These are phyloP conservation scores for Aspergillus clavatus DNA, from an alignment of 2,329 filamentous ascomycete species.

Conservation along the genomic window DNA sequence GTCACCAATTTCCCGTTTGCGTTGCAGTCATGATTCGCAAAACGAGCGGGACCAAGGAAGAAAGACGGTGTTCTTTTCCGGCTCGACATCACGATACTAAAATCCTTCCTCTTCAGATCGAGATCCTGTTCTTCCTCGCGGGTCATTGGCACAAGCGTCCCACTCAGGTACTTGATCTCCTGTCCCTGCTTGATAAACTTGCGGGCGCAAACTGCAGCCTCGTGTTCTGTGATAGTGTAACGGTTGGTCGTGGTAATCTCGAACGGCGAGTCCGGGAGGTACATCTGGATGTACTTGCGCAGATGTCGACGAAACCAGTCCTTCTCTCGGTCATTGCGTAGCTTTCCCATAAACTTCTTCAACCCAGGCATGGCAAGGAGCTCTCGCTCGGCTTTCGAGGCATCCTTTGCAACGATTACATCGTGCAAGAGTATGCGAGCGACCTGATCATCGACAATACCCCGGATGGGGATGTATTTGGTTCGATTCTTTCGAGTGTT, in stretches of 20 bases:
- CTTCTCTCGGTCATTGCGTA: conserved; percentile 73
- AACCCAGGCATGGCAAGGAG: conserved; percentile 70
- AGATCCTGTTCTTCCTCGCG: conserved; percentile 83
- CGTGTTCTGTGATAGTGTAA: conserved; percentile 85
- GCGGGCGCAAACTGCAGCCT: conserved; percentile 81
- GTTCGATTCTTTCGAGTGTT: conserved; percentile 89
- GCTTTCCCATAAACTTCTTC: conserved; percentile 61
- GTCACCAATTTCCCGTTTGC: conserved; percentile 87
- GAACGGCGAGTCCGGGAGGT: conserved; percentile 88
- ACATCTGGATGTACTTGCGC: conserved; percentile 86
- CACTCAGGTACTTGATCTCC: conserved; percentile 82
- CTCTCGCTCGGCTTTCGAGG: conserved; percentile 64
- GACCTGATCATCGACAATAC: conserved; percentile 63
- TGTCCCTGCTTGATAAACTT: conserved; percentile 75
- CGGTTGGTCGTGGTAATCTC: conserved; percentile 92
- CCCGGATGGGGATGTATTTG: conserved; percentile 78
- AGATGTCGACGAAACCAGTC: conserved; percentile 83
- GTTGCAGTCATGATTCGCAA: conserved; percentile 94
- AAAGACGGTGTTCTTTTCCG: conserved; percentile 85
- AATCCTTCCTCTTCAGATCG: conserved; percentile 79
- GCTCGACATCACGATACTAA: conserved; percentile 93
- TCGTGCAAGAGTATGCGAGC: conserved; percentile 57
- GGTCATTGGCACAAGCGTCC: conserved; percentile 88
- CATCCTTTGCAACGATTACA: conserved; percentile 70
- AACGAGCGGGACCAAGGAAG: conserved; percentile 90